A percentile compares a stretch with the other conserved stretches of the same genome.
phyloP scores from a whole-genome alignment of 2,329 filamentous ascomycete species.

The Penicillium sp. region DNA sequence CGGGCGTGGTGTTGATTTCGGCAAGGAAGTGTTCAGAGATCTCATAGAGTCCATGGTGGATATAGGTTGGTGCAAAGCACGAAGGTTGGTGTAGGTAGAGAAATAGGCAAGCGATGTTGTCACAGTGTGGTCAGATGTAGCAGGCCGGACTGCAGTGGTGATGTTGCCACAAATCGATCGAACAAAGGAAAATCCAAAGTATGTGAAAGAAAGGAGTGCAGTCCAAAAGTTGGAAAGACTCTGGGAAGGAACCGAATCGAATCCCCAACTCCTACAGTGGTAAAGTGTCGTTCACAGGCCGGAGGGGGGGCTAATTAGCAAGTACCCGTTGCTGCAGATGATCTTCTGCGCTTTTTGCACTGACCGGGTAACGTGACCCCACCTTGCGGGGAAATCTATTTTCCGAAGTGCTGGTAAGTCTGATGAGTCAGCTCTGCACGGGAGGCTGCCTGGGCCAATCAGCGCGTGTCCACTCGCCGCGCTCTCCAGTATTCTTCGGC shows the following conservation, averaged over 20 bases:
- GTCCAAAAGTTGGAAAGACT: not conserved
- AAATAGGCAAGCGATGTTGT: constrained; percentile 7
- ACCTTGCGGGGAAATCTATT: constrained; percentile 40
- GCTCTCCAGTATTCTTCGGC: constrained; percentile 41
- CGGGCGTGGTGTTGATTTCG: constrained; percentile 56
- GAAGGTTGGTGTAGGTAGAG: not conserved
- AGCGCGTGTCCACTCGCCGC: constrained; percentile 40
- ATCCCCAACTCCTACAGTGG: constrained; percentile 8
- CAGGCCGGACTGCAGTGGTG: constrained; percentile 26
- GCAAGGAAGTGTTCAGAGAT: constrained; percentile 66
- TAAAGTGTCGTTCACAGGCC: constrained; percentile 4
- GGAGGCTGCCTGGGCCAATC: constrained; percentile 38
- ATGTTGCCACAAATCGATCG: constrained; percentile 10
- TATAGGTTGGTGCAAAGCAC: not conserved
- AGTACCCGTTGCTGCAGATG: constrained; percentile 33
- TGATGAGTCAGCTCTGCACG: constrained; percentile 36
- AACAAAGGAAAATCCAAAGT: constrained; percentile 15
- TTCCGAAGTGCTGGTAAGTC: constrained; percentile 26
- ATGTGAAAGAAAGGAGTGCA: constrained; percentile 4
- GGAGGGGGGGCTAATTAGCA: constrained; percentile 22
- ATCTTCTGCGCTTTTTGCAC: constrained; percentile 38
- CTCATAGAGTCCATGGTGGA: constrained; percentile 67
- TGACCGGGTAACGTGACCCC: constrained; percentile 49
- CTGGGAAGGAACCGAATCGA: not conserved
- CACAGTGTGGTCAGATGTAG: constrained; percentile 13